A percentile compares a stretch with the other conserved stretches of the same genome.
These are phyloP conservation scores for Chlorella vulgaris DNA, from an alignment of 139 green algal genomes.

Conservation along the genomic window DNA sequence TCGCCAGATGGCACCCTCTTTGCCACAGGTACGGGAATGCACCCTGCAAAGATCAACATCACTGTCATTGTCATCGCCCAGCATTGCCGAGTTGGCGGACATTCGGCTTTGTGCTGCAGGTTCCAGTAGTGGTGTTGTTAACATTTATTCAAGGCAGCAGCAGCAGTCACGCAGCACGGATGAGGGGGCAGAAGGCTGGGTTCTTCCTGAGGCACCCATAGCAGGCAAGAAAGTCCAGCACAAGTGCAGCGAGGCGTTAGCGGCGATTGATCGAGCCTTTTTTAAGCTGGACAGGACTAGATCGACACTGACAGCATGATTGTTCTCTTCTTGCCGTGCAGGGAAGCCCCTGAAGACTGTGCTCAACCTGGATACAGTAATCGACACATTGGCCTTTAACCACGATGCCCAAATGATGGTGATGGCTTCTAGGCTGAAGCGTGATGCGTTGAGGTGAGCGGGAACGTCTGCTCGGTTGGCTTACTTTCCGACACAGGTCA, in stretches of 20 bases:
- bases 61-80: too few relatives aligned
- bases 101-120: slow-evolving; percentile 19
- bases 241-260: too few relatives aligned
- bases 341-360: slow-evolving; percentile 58
- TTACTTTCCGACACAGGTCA: too few relatives aligned
- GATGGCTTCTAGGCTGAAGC: slow-evolving; percentile 82
- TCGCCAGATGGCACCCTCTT: slow-evolving; percentile 66
- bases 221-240: neutral
- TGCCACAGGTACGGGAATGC: slow-evolving; percentile 56
- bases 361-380: slow-evolving; percentile 88
- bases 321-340: neutral
- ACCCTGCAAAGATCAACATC: neutral
- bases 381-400: slow-evolving; percentile 87
- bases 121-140: slow-evolving; percentile 81
- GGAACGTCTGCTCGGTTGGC: neutral
- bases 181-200: neutral
- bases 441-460: slow-evolving; percentile 71
- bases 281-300: too few relatives aligned
- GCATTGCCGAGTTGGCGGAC: neutral
- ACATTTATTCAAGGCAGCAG: slow-evolving; percentile 75
- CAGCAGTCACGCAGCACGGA: neutral
- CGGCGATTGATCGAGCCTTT: too few relatives aligned
- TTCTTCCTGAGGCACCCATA: slow-evolving; percentile 2
- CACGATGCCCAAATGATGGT: slow-evolving; percentile 82
- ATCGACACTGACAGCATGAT: neutral